Percentiles rank a stretch among this genome's conserved stretches.
Evolutionary conservation across 2,329 filamentous ascomycete genomes (phyloP).

Genomic region (Xylariomycetidae sp.): DNA sequence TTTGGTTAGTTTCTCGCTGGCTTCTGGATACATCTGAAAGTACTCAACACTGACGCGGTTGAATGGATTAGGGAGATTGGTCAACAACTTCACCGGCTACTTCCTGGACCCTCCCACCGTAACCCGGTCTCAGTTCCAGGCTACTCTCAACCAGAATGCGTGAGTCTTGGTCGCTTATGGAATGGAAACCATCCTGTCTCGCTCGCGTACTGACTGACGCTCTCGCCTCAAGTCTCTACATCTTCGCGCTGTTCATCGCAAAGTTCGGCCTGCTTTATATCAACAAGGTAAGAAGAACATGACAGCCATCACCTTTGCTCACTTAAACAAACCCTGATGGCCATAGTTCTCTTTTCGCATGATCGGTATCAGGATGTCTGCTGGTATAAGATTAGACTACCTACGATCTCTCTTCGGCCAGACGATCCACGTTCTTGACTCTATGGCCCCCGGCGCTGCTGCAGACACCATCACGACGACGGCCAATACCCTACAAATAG

Average conservation of each 20-base stretch:
- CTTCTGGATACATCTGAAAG: background rate
- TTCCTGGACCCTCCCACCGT: slow-evolving; percentile 29
- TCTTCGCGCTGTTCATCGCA: slow-evolving; percentile 66
- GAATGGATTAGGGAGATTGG: slow-evolving; percentile 33
- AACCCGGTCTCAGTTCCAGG: slow-evolving; percentile 34
- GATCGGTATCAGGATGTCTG: slow-evolving; percentile 58
- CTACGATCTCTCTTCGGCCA: slow-evolving; percentile 60
- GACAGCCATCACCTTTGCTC: background rate
- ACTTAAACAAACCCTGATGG: slow-evolving; percentile 10
- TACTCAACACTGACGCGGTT: too few species aligned
- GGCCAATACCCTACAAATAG: slow-evolving; percentile 59
- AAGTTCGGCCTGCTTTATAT: slow-evolving; percentile 61
- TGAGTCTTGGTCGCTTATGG: slow-evolving; percentile 22
- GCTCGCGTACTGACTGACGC: slow-evolving; percentile 8
- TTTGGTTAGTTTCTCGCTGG: slow-evolving; percentile 38
- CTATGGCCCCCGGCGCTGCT: slow-evolving; percentile 57
- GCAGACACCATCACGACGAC: slow-evolving; percentile 60
- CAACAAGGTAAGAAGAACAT: slow-evolving; percentile 40
- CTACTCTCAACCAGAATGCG: slow-evolving; percentile 39
- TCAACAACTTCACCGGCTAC: slow-evolving; percentile 44
- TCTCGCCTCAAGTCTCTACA: slow-evolving; percentile 55
- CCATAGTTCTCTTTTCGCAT: slow-evolving; percentile 53
- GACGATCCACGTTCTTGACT: slow-evolving; percentile 64
- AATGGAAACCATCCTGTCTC: background rate
- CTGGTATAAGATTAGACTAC: slow-evolving; percentile 59